Base-by-base conservation (phyloP, 2,329 filamentous ascomycete genomes). In the Phyllosticta paracitricarpa region DNA sequence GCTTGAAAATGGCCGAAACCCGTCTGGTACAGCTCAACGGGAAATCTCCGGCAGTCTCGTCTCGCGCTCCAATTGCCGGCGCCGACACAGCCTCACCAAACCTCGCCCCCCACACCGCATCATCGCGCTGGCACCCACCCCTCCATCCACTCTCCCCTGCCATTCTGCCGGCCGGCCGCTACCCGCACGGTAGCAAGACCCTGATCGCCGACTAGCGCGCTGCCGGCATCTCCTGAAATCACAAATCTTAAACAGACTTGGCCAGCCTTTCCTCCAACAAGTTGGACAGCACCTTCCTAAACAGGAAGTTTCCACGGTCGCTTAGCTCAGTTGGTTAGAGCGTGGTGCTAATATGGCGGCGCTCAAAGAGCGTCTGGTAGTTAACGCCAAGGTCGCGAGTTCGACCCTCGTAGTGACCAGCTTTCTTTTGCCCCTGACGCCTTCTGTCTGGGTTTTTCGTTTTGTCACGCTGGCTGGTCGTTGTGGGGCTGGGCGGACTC, bases 271-370 rank as follows among this genome's bases (percentile, higher is more conserved):
- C 3, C 33, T 40, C 4, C 33, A 40, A 14, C 33, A 17, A 40
- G 28, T 7, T 30, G 28, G 28, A 30, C 9, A 30, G 28, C 28
- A 30, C 28, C 28, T 30, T 30, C 28, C 28, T 30, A 30, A 30
- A 30, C 7, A 30, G 28, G 28, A 30, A 30, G 28, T 7, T 7
- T 4, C 14, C 33, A 17, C 8, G 61, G 61, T 62, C 61, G 61
- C 57, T 62, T 62, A 62, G 61, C 62, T 64, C 62, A 64, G 62
- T 64, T 64, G 62, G 62, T 64, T 64, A 64, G 62, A 64, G 62
- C 62, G 62, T 64, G 62, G 62, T 64, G 61, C 62, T 64, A 64
- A 64, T 62, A 61, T 35, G 24, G 52, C 53, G 33, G 51, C 19
- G 9, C n/a, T 35, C 58, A 0, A 0, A 35, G 53, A 52, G 22